Base-by-base conservation (phyloP, 495 filamentous ascomycete genomes). In the Penicillium bialowiezense region DNA sequence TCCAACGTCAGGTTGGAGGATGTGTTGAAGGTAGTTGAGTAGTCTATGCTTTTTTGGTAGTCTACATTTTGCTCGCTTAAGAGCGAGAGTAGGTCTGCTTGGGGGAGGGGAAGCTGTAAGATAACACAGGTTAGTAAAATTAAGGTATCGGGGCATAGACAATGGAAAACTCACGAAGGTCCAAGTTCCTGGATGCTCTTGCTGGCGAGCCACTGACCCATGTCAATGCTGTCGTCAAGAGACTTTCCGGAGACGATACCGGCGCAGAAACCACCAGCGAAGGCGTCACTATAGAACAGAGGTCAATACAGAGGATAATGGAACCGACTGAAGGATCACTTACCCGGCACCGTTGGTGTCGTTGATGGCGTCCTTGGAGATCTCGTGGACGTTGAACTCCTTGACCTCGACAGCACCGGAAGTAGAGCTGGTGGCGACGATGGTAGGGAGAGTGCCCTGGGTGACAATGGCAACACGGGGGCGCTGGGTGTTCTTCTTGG, bases 341-440 rank as follows among this genome's bases (percentile, higher is more conserved):
- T 69, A 86, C 83, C 85, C 93, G 50, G 93, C 93, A 63, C 93
- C 93, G 65, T 90, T 99, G 60, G 93, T 97, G 73, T 99, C 93
- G 63, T 82, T 83, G 66, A 98, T 96, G 70, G 87, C 72, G 23
- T 81, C 76, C 66, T 81, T 74, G 47, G 77, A 71, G 63, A 97
- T 86, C 50, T 77, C 73, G 62, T 85, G 89, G 26, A 99, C 89
- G n/a, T 78, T 77, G 77, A 81, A 89, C 69, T 87, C 77, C 74
- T 85, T 82, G 46, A 90, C 77, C 52, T 80, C 78, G 29, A 84
- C 79, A 65, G 87, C 79, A 51, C 83, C 84, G 60, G 69, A 70
- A 45, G 64, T 52, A 46, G 66, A 73, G 59, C 80, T 79, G 41
- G 86, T 68, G 43, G 86, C 93, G 41, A 95, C 81, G 53, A 98